phyloP scores from a whole-genome alignment of 1,284 basidiomycete species.

The Paramarasmius palmivorus region DNA sequence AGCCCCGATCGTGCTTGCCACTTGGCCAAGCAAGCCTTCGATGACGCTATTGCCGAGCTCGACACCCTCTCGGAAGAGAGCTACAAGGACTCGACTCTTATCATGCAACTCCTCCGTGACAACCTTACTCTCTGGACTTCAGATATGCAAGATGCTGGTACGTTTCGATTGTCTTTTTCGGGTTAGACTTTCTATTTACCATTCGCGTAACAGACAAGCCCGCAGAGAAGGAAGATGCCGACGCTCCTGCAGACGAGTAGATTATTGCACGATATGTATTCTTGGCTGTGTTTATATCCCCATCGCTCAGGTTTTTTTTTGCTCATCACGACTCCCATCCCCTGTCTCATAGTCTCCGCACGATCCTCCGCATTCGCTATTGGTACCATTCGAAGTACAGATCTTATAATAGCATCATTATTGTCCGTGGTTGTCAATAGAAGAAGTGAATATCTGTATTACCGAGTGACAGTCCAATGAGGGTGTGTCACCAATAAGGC shows the following conservation, averaged over 20 bases:
- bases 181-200: slow-evolving; percentile 13
- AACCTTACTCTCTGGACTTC: slow-evolving; percentile 99
- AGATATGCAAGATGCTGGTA: slow-evolving; percentile 91
- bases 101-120: slow-evolving; percentile 99
- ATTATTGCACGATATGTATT: slow-evolving; percentile 27
- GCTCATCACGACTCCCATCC: slow-evolving; percentile 10
- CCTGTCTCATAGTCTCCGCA: background rate
- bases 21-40: slow-evolving; percentile 99
- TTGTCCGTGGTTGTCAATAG: slow-evolving; percentile 4
- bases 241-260: slow-evolving; percentile 61
- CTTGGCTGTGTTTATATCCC: slow-evolving; percentile 15
- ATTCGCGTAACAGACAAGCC: slow-evolving; percentile 57
- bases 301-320: slow-evolving; percentile 19
- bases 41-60: slow-evolving; percentile 99
- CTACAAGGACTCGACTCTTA: slow-evolving; percentile 98
- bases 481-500: background rate
- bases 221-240: slow-evolving; percentile 68
- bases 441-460: slow-evolving; percentile 1
- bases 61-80: slow-evolving; percentile 99
- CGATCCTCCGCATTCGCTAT: background rate
- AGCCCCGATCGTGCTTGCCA: slow-evolving; percentile 99
- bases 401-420: slow-evolving; percentile 6
- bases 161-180: slow-evolving; percentile 28
- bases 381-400: background rate
- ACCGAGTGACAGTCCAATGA: background rate